Conservation (phyloP, 1,139 yeast genomes). For the Scheffersomyces parashehatae region DNA sequence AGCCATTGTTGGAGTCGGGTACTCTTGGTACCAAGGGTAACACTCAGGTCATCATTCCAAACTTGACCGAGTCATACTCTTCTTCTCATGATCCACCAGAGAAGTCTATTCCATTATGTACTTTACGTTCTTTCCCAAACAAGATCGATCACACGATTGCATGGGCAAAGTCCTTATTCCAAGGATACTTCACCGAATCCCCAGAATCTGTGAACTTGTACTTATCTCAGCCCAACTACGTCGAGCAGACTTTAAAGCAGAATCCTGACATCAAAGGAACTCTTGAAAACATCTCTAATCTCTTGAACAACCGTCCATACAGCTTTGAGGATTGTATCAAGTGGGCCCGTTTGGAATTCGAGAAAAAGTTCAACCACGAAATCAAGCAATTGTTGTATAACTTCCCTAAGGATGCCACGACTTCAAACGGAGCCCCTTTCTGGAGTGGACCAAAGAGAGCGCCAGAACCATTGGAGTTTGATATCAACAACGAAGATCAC, state of each 20-base stretch:
- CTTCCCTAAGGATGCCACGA: constrained; percentile 91
- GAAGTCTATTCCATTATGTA: constrained; percentile 94
- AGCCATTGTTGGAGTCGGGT: constrained; percentile 93
- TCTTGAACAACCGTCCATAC: constrained; percentile 79
- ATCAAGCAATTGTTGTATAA: constrained; percentile 87
- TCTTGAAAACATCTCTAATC: constrained; percentile 71
- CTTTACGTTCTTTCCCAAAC: constrained; percentile 94
- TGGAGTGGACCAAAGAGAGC: constrained; percentile 99
- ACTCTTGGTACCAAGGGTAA: constrained; percentile 98
- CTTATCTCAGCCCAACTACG: constrained; percentile 88
- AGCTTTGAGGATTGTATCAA: constrained; percentile 89
- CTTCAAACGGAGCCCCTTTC: constrained; percentile 89
- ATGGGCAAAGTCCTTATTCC: constrained; percentile 96
- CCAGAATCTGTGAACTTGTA: constrained; percentile 93
- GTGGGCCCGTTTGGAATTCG: constrained; percentile 94
- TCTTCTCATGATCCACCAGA: constrained; percentile 99
- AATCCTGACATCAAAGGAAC: constrained; percentile 89
- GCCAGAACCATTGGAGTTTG: constrained; percentile 80
- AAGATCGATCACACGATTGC: constrained; percentile 98
- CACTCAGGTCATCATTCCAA: constrained; percentile 93
- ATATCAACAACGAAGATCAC: constrained; percentile 73
- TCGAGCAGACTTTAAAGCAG: constrained; percentile 87
- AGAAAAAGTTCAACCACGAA: constrained; percentile 78
- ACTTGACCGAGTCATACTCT: constrained; percentile 90
- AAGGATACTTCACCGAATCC: constrained; percentile 87